Evolutionary conservation across 257 asterid genomes (phyloP), one percentile per base, ranked within the genome.

Genomic region (Paulownia fortunei): DNA sequence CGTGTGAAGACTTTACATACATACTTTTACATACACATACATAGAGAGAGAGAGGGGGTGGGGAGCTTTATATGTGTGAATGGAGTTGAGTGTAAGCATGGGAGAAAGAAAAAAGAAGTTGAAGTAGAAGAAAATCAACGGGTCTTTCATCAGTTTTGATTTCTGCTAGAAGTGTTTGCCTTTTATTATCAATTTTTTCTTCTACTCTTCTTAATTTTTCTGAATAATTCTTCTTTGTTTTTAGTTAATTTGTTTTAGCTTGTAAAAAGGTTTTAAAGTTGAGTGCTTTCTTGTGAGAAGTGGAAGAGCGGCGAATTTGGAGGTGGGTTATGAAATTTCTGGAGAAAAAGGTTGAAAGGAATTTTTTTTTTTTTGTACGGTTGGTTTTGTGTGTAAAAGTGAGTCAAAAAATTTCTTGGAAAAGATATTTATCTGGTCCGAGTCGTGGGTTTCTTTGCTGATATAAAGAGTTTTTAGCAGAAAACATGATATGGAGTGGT

Each of bases 1-100:
- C 84, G 81, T 74, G 84, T 60, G 73, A 66, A 42, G 73, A 74
- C 76, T 65, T 80, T 18, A 61, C 24, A 21, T 15, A 54, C 51
- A 16, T 41, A 51, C 27, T 9, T 62, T n/a, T n/a, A n/a, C 36
- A n/a, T 75, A 2, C 27, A 54, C 10, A 51, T 16, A 51, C 13
- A 65, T 21, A 37, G 27, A 74, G 59, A 26, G 42, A 39, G 37
- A 55, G 19, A 36, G n/a, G 30, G 63, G 49, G 42, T 55, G 65
- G 41, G 5, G 54, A 11, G 62, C 23, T 60, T 65, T 80, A 21
- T 81, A 11, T 74, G 62, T 68, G 81, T 76, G 71, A 60, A 81
- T 61, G 74, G 76, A 70, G 75, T 61, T 44, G 59, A 34, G 82
- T 76, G 78, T 32, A 66, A 70, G 69, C 44, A 51, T 79, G n/a